Percentiles rank a stretch among this genome's conserved stretches.
Conservation (phyloP, 2,329 filamentous ascomycete species). For the Trichophyton simii region DNA sequence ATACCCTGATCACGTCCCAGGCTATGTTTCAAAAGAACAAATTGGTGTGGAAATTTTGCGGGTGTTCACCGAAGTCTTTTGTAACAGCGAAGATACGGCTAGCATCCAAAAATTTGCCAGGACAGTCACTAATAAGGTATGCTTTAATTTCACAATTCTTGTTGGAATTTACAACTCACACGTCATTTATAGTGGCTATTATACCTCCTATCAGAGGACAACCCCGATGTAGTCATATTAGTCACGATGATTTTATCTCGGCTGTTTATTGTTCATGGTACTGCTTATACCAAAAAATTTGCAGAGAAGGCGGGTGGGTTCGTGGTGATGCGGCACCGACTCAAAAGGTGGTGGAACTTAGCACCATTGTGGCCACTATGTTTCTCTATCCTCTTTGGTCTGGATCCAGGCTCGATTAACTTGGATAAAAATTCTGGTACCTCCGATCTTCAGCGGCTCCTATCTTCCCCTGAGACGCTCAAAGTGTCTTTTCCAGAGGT, state of each 20-base stretch:
- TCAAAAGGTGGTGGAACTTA: conserved; percentile 82
- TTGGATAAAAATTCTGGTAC: conserved; percentile 63
- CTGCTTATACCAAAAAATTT: conserved; percentile 74
- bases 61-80: conserved; percentile 67
- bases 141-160: conserved; percentile 16
- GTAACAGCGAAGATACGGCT: conserved; percentile 53
- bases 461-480: conserved; percentile 45
- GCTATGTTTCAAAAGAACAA: conserved; percentile 47
- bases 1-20: conserved; percentile 25
- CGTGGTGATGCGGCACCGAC: conserved; percentile 63
- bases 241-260: conserved; percentile 73
- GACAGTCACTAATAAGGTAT: conserved; percentile 87
- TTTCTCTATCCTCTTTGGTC: conserved; percentile 77
- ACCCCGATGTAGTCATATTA: conserved; percentile 68
- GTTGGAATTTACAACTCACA: conserved; percentile 19
- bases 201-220: conserved; percentile 77
- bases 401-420: conserved; percentile 63
- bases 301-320: conserved; percentile 78
- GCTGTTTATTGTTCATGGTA: conserved; percentile 69
- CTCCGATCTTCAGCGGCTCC: conserved; percentile 59
- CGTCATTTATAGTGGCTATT: conserved; percentile 58
- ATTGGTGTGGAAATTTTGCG: conserved; percentile 62
- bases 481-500: conserved; percentile 65
- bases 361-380: conserved; percentile 76
- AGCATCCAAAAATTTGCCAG: conserved; percentile 79